Evolutionary conservation across 2,329 filamentous ascomycete species (phyloP), one percentile per base, ranked within the genome.

Genomic region (Teratosphaeria destructans): DNA sequence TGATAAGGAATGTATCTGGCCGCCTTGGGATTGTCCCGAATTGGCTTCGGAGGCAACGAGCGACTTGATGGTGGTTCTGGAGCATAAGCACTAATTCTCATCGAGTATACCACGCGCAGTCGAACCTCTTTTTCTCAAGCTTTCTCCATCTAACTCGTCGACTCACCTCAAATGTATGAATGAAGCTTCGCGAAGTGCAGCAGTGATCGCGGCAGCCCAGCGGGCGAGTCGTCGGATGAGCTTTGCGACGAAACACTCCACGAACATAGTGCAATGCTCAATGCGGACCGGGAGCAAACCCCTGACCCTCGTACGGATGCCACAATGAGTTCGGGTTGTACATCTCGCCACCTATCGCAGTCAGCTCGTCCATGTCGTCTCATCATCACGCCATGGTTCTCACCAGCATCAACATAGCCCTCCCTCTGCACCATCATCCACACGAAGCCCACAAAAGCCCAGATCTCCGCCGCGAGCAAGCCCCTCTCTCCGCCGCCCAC

Each of bases 381-480:
- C n/a, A 53, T 53, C 12, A 32, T 7, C 32, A 10, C 11, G n/a
- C 19, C 23, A 29, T n/a, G 3, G 5, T 23, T 29, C 56, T 49
- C 56, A 57, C 56, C 56, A 32, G 26, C 27, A 16, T 23, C 39
- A 11, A 52, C 37, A n/a, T 57, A 57, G 11, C 12, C 11, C 5
- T 57, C 37, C 4, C 43, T 6, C 23, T 49, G 56, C 37, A 57
- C 43, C 37, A 57, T 52, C 56, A 57, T 57, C 56, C 56, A 57
- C 34, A 34, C 3, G 10, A 57, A 57, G 27, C 37, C 43, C 10
- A 57, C n/a, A 32, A 57, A 57, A 12, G 56, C 56, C 27, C 52
- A 19, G 12, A 57, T 52, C 14, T 57, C 56, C 16, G 56, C 56
- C 2, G 56, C 56, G 35, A 57, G 56, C 56, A 57, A 32, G 14